Evolutionary conservation across 148 eudicot genomes (phyloP), one percentile per base, ranked within the genome.

Genomic region (Rhododendron henanense): DNA sequence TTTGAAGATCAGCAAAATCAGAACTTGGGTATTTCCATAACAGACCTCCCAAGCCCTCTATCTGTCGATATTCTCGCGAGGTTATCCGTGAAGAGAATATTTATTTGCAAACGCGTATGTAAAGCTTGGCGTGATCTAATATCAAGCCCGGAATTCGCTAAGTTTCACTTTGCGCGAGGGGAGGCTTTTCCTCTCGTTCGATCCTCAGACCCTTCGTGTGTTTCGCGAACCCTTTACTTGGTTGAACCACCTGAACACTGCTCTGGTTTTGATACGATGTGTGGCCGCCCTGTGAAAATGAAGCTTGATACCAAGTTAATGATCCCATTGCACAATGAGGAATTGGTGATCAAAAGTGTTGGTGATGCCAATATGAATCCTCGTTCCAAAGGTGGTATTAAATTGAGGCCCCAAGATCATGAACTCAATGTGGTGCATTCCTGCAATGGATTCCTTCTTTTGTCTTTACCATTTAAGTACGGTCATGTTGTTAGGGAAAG

Each of bases 401-500:
- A 79, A 79, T 19, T 79, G 31, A 47, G 14, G 57, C 7, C 59
- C 82, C n/a, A n/a, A 3, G 37, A 79, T n/a, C 82, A 79, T 5
- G 28, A 28, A 25, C 15, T 79, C 39, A 47, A 79, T 18, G 48
- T 85, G 28, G 61, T 45, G 15, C 19, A 61, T 78, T 85, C 87
- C 5, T 85, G 87, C 67, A 25, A 63, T 45, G 84, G 81, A n/a
- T 53, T 88, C 3, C 73, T 83, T 47, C 21, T 83, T 50, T 53
- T 85, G 87, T 41, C 77, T 41, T 35, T 4, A 39, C 23, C 41
- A 7, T 59, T 3, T 28, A 6, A 19, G 48, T 28, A 4, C 16
- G 82, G 85, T 79, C 84, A 83, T 4, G 44, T 85, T 13, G 76
- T 83, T 6, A 82, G 45, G 0, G 45, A 5, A 41, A 41, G 1